Evolutionary conservation across 1,284 basidiomycete genomes (phyloP).

Genomic region (Athelia psychrophila): DNA sequence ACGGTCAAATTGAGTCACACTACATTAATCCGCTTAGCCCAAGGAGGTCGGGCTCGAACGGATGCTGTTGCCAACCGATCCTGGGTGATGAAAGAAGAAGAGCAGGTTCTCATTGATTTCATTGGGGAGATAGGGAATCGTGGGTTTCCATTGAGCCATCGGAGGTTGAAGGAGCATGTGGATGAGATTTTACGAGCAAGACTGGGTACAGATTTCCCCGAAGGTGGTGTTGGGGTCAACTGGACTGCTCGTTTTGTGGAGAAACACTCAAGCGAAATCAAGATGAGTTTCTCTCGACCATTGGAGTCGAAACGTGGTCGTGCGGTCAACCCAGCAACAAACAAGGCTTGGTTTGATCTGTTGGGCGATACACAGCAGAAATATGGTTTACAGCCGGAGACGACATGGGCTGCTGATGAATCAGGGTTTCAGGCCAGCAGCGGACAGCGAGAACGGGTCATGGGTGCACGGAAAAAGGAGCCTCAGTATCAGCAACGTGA

Average conservation of each 20-base stretch:
- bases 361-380: not conserved
- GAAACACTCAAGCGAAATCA: not conserved
- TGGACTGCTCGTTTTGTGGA: not conserved
- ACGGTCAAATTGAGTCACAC: constrained; percentile 13
- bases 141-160: not conserved
- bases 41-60: constrained; percentile 8
- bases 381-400: not conserved
- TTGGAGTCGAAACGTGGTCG: not conserved
- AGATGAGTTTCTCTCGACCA: not conserved
- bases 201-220: not conserved
- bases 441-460: too few relatives aligned
- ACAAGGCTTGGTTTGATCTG: not conserved
- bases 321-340: not conserved
- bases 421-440: not conserved
- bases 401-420: not conserved
- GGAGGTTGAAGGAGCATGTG: not conserved
- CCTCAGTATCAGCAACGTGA: too few relatives aligned
- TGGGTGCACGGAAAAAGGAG: too few relatives aligned
- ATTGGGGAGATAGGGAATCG: constrained; percentile 20
- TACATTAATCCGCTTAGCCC: constrained; percentile 10
- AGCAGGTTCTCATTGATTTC: constrained; percentile 24
- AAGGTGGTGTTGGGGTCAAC: not conserved
- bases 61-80: constrained; percentile 18
- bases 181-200: not conserved
- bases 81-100: constrained; percentile 24